phyloP scores from a whole-genome alignment of 768 basidiomycete species.

The Lactifluus echinatus region DNA sequence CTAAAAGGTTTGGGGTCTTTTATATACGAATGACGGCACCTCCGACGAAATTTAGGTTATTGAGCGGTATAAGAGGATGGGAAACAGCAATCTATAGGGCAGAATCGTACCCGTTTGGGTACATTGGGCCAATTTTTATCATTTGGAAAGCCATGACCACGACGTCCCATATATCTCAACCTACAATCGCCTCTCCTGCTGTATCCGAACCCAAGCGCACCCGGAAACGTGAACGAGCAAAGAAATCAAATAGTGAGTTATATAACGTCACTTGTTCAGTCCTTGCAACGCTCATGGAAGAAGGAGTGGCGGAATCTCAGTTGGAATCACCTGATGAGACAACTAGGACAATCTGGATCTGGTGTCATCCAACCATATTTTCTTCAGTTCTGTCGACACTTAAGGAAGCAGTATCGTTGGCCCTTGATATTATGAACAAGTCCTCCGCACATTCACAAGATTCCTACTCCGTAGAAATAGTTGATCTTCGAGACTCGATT shows the following conservation, averaged over 20 bases:
- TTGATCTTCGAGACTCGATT: conserved; percentile 60
- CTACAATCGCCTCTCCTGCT: neutral
- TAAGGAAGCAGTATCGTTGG: conserved; percentile 40
- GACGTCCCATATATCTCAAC: neutral
- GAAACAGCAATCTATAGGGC: conserved; percentile 61
- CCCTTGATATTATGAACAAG: conserved; percentile 32
- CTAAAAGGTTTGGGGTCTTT: conserved; percentile 41
- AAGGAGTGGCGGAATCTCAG: conserved; percentile 26
- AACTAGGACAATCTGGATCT: conserved; percentile 60
- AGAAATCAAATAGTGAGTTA: conserved; percentile 1
- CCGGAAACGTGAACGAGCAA: conserved; percentile 26
- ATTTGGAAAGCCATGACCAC: conserved; percentile 53
- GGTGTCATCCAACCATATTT: conserved; percentile 68
- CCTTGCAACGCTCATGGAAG: neutral
- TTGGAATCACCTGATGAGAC: conserved; percentile 8
- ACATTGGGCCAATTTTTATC: conserved; percentile 63
- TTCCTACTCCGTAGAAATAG: conserved; percentile 47
- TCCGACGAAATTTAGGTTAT: conserved; percentile 38
- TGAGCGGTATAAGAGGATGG: conserved; percentile 54
- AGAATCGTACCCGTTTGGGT: conserved; percentile 53
- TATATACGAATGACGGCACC: neutral
- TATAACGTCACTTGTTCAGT: neutral
- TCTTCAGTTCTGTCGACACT: conserved; percentile 47
- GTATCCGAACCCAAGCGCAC: conserved; percentile 20
- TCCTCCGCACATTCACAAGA: conserved; percentile 22